Base-by-base conservation (phyloP, 768 basidiomycete species). In the Tephrocybe sp. region DNA sequence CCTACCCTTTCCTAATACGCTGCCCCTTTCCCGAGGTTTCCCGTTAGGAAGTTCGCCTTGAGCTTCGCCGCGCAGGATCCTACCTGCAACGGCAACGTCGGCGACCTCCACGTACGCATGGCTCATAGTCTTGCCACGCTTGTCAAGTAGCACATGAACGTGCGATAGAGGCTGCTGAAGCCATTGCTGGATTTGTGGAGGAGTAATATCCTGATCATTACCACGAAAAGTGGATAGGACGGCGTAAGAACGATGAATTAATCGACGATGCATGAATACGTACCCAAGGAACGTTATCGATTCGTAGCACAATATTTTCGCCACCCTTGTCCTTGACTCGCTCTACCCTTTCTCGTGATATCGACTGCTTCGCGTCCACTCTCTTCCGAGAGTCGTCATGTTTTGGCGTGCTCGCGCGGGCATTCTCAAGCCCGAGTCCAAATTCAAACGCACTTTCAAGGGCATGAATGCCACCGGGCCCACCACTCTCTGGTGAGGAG, bases 281-380 rank as follows among this genome's bases (percentile, higher is more conserved):
- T 59, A 90, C 88, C 90, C 90, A 92, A 42, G 91, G 91, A 46
- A 92, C 88, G 58, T 93, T 92, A 63, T 92, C 91, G 56, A 93
- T 87, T 21, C 91, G 74, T 37, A 93, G 74, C 11, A 92, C 89
- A 24, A 83, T 73, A 21, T 75, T 69, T 29, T 80, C 77, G 37
- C 67, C 60, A 23, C 57, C 40, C 58, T 59, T 62, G 37, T 31
- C 49, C 15, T 46, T 45, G 39, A 42, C 38, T 41, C 56, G 19
- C 13, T 33, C 56, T 11, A 29, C 27, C 15, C 43, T 25, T 27
- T 52, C 37, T 16, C 37, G 44, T 4, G 39, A 29, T 5, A 5
- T 11, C 27, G 11, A 55, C n/a, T 49, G 38, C 44, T 33, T 37
- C 42, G 9, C 15, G 15, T 34, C 33, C 33, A 10, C 8, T 4